phyloP scores from a whole-genome alignment of 371 early-diverging fungal species.

The Zopfochytrium polystomum region DNA sequence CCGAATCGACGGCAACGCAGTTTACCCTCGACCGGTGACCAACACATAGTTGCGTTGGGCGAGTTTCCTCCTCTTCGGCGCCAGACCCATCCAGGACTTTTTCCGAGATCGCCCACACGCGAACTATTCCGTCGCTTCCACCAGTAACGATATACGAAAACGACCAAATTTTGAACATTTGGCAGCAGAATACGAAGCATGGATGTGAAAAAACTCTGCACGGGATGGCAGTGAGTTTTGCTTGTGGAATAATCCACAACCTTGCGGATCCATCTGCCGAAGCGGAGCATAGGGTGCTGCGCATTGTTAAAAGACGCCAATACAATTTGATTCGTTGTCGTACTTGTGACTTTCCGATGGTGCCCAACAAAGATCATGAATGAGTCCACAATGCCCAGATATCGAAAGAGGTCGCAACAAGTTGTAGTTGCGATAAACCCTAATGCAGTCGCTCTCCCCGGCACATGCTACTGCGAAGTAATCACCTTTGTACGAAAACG shows the following conservation, averaged over 20 bases:
- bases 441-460: no score
- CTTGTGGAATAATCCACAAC: not conserved
- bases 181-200: not conserved
- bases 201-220: no score
- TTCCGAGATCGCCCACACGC: no score
- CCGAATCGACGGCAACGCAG: conserved; percentile 32
- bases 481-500: conserved; percentile 39
- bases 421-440: no score
- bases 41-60: conserved; percentile 18
- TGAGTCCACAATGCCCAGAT: not conserved
- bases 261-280: not conserved
- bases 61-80: no score
- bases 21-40: conserved; percentile 39
- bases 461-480: conserved; percentile 43
- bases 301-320: no score
- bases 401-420: no score
- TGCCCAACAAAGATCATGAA: not conserved
- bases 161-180: not conserved
- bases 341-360: no score
- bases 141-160: not conserved
- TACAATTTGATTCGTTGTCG: no score
- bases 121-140: not conserved
- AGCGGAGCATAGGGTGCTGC: not conserved
- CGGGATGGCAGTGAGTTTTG: no score
- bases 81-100: no score